Base-by-base conservation (phyloP, 164 flowering plant species). In the Macadamia integrifolia region DNA sequence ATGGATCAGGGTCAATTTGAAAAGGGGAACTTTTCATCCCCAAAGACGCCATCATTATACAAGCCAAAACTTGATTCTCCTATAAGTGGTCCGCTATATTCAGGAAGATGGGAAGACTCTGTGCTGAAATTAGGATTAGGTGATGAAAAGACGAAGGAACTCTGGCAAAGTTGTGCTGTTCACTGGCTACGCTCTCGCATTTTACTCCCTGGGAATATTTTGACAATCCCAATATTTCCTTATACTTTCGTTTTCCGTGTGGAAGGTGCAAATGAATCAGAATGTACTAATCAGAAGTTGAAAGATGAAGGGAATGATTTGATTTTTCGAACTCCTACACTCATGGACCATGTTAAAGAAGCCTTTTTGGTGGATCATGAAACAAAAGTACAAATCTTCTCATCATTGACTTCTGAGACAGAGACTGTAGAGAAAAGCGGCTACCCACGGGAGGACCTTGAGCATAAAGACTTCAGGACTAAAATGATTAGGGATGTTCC, bases 201-300 rank as follows among this genome's bases (percentile, higher is more conserved):
- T 66, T 69, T 95, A 66, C 83, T 95, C 30, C 67, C 9, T 72
- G 97, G 98, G 43, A 92, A 95, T 81, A 58, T 90, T 64, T 89
- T 91, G 43, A 60, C 72, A 14, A 71, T 95, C 44, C 96, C 91
- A 28, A 64, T 87, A 59, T 78, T 84, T 63, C 76, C 86, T 15
- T 66, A 81, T 63, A 68, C 71, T 43, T 85, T 70, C 46, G 28
- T 74, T 67, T 89, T 92, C 66, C 81, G 59, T 68, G 93, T 89
- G 67, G 69, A 68, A 18, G 81, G 78, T 72, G 79, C 83, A 64
- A 75, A 69, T 74, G 63, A 66, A 30, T 65, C 72, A 60, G 71
- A 77, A 66, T 30, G 70, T 60, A 30, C 49, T 23, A 68, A 48
- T 66, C 62, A 72, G 44, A 74, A 78, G 66, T 40, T 67, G 31